phyloP scores from a whole-genome alignment of 495 filamentous ascomycete genomes.

The Tuber melanosporum region DNA sequence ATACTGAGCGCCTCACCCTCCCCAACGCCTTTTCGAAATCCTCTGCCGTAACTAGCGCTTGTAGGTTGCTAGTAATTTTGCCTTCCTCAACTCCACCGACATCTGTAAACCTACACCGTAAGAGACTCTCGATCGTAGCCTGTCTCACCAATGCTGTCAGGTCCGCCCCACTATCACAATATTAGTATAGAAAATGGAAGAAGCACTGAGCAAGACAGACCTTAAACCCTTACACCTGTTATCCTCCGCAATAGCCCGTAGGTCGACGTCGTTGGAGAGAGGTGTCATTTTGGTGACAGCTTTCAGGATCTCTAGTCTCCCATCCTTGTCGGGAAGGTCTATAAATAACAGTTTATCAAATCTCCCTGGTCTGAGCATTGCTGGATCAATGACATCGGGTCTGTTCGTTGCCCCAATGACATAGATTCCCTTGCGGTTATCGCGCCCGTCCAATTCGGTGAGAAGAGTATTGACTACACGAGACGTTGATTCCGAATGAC shows the following conservation, averaged over 20 bases:
- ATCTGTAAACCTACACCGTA: not conserved
- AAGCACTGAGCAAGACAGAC: constrained; percentile 64
- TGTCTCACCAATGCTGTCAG: constrained; percentile 63
- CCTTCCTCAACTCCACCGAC: no score
- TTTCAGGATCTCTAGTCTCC: constrained; percentile 75
- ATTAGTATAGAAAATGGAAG: constrained; percentile 50
- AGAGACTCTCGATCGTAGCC: constrained; percentile 36
- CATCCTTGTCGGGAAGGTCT: constrained; percentile 70
- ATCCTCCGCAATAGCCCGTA: no score
- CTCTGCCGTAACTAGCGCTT: no score
- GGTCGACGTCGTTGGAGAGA: no score
- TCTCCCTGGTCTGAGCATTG: constrained; percentile 84
- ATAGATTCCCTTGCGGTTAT: constrained; percentile 73
- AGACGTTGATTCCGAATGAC: no score
- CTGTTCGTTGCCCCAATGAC: constrained; percentile 90
- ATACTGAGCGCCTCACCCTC: no score
- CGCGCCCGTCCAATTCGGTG: constrained; percentile 80
- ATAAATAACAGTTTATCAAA: constrained; percentile 82
- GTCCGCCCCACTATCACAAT: constrained; percentile 52
- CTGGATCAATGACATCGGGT: constrained; percentile 89
- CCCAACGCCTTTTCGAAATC: no score
- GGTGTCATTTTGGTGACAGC: no score
- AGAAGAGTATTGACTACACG: no score
- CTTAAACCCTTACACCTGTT: no score
- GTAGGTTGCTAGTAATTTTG: no score